phyloP scores from a whole-genome alignment of 2,329 filamentous ascomycete genomes.

The Aspergillus spinulosporus region DNA sequence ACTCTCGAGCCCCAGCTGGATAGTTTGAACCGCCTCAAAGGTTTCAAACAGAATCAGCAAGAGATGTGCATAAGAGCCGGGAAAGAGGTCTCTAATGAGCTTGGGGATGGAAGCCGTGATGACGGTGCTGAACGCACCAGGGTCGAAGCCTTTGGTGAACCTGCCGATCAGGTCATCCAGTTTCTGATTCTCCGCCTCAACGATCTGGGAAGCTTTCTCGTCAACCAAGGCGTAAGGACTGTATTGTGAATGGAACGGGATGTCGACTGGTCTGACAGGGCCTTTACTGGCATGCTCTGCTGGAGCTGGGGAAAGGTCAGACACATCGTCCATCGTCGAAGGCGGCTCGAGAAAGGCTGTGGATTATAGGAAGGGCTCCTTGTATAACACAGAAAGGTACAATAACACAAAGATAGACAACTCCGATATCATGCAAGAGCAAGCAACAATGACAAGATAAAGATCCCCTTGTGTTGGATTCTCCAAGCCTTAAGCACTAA shows the following conservation, averaged over 20 bases:
- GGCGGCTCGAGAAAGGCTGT: neutral
- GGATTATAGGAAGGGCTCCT: neutral
- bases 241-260: conserved; percentile 11
- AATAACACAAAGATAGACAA: neutral
- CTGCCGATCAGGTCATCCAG: conserved; percentile 18
- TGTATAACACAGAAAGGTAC: neutral
- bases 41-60: conserved; percentile 24
- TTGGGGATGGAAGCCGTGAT: conserved; percentile 14
- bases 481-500: neutral
- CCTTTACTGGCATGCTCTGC: neutral
- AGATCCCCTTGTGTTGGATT: neutral
- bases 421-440: neutral
- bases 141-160: conserved; percentile 26
- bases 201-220: conserved; percentile 15
- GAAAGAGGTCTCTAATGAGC: conserved; percentile 16
- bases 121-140: conserved; percentile 18
- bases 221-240: conserved; percentile 12
- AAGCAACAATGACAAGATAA: neutral
- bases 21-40: conserved; percentile 63
- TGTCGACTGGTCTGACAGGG: conserved; percentile 10
- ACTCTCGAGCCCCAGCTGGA: conserved; percentile 62
- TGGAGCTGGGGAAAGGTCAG: neutral
- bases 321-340: neutral
- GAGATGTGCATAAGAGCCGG: conserved; percentile 29
- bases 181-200: conserved; percentile 15